Evolutionary conservation across 1,284 basidiomycete species (phyloP), one percentile per base, ranked within the genome.

Genomic region (Moniliophthora roreri): DNA sequence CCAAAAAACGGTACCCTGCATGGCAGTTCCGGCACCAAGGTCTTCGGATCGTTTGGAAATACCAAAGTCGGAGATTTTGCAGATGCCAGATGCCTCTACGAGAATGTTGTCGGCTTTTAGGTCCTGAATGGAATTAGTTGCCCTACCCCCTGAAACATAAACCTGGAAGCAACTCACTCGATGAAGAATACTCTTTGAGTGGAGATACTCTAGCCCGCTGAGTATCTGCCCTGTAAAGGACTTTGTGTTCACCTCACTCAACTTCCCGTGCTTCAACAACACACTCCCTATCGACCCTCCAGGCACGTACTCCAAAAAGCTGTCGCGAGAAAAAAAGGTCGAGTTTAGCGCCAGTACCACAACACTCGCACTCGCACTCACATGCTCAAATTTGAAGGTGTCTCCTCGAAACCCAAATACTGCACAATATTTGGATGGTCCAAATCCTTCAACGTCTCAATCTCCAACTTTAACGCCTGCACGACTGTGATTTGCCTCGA

Each of bases 11-110:
- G 93, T 95, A 16, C 97, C 97, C 70, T 95, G 92, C 88, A 99
- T 91, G 47, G 92, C 91, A 1, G 93, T 95, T 54, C 82, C 82
- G 34, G 82, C 87, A 23, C 82, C 89, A 56, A 95, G 91, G 61
- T 96, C 92, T 55, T 85, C 84, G 55, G 85, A 93, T 58, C 90
- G 83, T 70, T 96, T 98, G 10, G 93, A 95, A 54, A 97, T 96
- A 46, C 95, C 97, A 67, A 99, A 99, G 69, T 99, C 97, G 2
- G 94, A 95, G 51, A 99, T 99, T 75, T 99, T 99, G 79, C 95
- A 98, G 39, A 91, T 80, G 1, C 97, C 97, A 20, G 87, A 82
- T 61, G 87, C 88, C 68, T 99, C 96, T 23, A 98, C 94, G 21
- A 99, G 82, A 62, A 99, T 95, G 65, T 99, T 99, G 73, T 99